Percentiles rank a stretch among this genome's conserved stretches.
phyloP scores from a whole-genome alignment of 768 basidiomycete species.

The Lactarius evosmus region DNA sequence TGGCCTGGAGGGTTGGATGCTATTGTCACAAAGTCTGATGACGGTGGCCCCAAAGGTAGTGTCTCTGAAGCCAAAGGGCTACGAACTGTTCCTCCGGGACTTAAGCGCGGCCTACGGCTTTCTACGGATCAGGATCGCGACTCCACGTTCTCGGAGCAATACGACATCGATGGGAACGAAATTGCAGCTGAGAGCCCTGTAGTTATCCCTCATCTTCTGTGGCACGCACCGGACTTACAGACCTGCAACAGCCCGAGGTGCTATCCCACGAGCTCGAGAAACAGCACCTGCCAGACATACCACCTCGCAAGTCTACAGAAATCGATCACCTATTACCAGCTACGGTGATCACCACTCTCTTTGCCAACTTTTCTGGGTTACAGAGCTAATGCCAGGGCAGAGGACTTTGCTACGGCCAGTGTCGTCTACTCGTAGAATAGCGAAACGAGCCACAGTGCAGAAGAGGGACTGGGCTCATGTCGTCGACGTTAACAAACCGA shows the following conservation, averaged over 20 bases:
- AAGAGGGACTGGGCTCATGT: slow-evolving; percentile 99
- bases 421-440: slow-evolving; percentile 40
- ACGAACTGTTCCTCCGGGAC: slow-evolving; percentile 76
- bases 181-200: slow-evolving; percentile 7
- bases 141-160: slow-evolving; percentile 38
- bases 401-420: slow-evolving; percentile 57
- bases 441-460: slow-evolving; percentile 48
- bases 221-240: not conserved
- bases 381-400: slow-evolving; percentile 36
- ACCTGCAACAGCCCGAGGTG: not conserved
- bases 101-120: slow-evolving; percentile 74
- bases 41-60: slow-evolving; percentile 30
- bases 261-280: slow-evolving; percentile 19
- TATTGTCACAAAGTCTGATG: slow-evolving; percentile 32
- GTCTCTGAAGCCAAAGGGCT: slow-evolving; percentile 45
- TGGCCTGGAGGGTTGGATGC: slow-evolving; percentile 90
- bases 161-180: slow-evolving; percentile 22
- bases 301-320: slow-evolving; percentile 38
- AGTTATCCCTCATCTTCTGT: not conserved
- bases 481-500: slow-evolving; percentile 87
- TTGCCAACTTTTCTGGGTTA: not conserved
- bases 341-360: slow-evolving; percentile 29
- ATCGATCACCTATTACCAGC: slow-evolving; percentile 73
- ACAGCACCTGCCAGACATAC: slow-evolving; percentile 28
- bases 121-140: slow-evolving; percentile 54